A percentile compares a stretch with the other conserved stretches of the same genome.
These are phyloP conservation scores for Russula lepida DNA, from an alignment of 768 basidiomycete genomes.

Conservation along the genomic window DNA sequence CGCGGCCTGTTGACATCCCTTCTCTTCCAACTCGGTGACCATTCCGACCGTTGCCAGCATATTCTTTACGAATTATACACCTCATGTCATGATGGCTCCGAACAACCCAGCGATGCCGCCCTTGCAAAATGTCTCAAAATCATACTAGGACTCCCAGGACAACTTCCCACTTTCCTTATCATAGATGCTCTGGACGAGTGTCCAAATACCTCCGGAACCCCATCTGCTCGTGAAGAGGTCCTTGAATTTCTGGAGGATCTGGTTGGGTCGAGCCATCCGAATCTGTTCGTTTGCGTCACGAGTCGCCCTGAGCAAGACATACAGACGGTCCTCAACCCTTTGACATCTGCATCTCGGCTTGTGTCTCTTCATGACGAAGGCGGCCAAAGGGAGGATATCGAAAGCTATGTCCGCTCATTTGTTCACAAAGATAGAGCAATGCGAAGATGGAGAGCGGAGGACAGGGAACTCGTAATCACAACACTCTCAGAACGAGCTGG, in stretches of 20 bases:
- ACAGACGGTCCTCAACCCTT: not conserved
- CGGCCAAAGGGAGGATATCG: not conserved
- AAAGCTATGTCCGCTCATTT: not conserved
- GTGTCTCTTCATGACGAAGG: not conserved
- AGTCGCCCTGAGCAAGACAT: not conserved
- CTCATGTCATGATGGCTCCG: not conserved
- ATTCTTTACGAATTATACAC: not conserved
- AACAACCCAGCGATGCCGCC: not conserved
- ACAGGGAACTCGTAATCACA: not conserved
- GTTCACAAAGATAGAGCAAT: not conserved
- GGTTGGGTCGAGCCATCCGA: not conserved
- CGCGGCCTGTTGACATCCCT: not conserved
- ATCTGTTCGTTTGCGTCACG: not conserved
- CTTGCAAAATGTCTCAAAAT: not conserved
- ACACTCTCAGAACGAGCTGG: not conserved
- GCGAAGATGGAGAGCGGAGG: not conserved
- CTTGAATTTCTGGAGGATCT: not conserved
- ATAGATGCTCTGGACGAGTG: not conserved
- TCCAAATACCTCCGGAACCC: not conserved
- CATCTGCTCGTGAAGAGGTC: not conserved
- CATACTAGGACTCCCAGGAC: not conserved
- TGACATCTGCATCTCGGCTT: not conserved
- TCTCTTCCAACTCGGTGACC: not conserved
- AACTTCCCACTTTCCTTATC: not conserved
- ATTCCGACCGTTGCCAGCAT: not conserved